phyloP scores from a whole-genome alignment of 306 rosid genomes.

The Sophora flavescens region DNA sequence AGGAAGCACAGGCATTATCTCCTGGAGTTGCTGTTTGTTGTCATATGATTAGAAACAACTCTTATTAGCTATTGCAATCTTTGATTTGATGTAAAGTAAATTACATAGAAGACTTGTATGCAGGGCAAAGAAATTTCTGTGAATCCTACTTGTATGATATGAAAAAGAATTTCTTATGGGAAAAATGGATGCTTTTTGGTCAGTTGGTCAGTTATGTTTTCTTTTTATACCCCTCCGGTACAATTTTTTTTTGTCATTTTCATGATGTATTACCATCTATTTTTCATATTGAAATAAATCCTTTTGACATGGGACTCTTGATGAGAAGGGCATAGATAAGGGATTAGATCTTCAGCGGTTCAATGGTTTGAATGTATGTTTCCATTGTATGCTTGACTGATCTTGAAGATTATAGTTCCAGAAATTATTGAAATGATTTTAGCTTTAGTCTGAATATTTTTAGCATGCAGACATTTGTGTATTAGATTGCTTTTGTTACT shows the following conservation, averaged over 20 bases:
- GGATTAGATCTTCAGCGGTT: constrained; percentile 26
- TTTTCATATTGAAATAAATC: not conserved
- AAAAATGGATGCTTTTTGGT: not conserved
- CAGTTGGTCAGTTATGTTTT: not conserved
- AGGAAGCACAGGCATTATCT: not conserved
- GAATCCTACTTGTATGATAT: constrained; percentile 20
- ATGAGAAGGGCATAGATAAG: not conserved
- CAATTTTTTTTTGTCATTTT: constrained; percentile 6
- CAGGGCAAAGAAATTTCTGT: not conserved
- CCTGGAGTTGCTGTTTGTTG: not conserved
- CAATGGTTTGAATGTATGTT: constrained; percentile 3
- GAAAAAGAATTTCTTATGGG: not conserved
- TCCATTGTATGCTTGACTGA: constrained; percentile 1
- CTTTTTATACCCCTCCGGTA: not conserved
- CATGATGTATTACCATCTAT: not conserved
- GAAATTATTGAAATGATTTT: constrained; percentile 2
- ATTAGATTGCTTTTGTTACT: constrained; percentile 3
- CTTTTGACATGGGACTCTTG: constrained; percentile 10
- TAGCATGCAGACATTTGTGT: not conserved
- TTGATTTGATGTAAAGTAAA: constrained; percentile 2
- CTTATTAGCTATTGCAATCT: not conserved
- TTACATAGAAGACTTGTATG: constrained; percentile 12
- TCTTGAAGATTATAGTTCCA: constrained; percentile 27
- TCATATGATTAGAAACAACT: constrained; percentile 22
- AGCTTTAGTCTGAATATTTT: not conserved